Evolutionary conservation across 257 asterid species (phyloP).

Genomic region (Solanum verrucosum): DNA sequence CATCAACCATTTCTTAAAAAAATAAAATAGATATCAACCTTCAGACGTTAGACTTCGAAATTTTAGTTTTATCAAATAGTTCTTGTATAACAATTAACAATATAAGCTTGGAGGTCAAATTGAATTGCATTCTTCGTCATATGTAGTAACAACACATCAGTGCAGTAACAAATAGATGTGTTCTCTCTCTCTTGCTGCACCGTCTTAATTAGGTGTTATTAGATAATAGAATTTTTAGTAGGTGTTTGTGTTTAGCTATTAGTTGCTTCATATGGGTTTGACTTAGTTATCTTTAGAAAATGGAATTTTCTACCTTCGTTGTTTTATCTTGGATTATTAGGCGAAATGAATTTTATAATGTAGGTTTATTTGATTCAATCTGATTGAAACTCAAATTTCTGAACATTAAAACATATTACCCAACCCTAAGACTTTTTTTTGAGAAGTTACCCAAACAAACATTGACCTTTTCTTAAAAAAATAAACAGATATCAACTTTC

Average conservation of each 20-base stretch:
- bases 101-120: not conserved
- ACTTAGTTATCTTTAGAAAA: not conserved
- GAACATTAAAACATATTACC: not conserved
- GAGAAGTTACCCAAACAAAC: not conserved
- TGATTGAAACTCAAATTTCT: not conserved
- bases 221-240: not conserved
- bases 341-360: not conserved
- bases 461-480: not conserved
- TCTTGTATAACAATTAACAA: not conserved
- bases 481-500: not conserved
- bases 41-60: not conserved
- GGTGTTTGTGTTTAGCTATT: not conserved
- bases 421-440: not conserved
- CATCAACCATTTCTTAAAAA: not conserved
- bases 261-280: not conserved
- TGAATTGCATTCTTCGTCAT: not conserved
- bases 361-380: not conserved
- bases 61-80: not conserved
- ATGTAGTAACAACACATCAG: not conserved
- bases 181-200: not conserved
- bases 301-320: not conserved
- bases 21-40: not conserved
- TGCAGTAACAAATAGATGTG: not conserved
- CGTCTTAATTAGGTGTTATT: not conserved
- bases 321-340: not conserved